Conservation (phyloP, 2,329 filamentous ascomycete genomes). For the Eurotiales sp. region DNA sequence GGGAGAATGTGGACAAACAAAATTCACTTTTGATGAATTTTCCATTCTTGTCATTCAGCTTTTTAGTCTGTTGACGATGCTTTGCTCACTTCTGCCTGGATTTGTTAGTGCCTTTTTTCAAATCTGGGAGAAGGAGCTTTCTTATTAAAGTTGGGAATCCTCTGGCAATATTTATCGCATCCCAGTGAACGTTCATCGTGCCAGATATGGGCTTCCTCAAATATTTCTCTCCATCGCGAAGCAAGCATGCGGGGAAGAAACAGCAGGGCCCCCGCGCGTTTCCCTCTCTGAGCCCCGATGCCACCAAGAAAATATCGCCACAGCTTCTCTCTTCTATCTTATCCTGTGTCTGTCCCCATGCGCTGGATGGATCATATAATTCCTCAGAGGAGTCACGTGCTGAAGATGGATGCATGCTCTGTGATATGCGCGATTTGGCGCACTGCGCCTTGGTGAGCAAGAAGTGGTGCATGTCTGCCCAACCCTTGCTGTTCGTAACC, state of each 20-base stretch:
- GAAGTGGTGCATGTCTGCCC: constrained; percentile 63
- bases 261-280: not conserved
- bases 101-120: too few relatives aligned
- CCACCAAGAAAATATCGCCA: constrained; percentile 57
- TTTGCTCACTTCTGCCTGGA: too few relatives aligned
- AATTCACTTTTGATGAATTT: too few relatives aligned
- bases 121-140: too few relatives aligned
- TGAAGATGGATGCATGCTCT: constrained; percentile 84
- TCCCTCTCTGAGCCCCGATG: constrained; percentile 21
- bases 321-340: constrained; percentile 76
- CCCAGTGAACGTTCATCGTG: not conserved
- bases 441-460: constrained; percentile 72
- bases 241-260: constrained; percentile 5
- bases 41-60: too few relatives aligned
- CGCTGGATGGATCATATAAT: constrained; percentile 71
- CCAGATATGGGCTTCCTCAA: constrained; percentile 7
- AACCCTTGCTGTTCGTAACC: constrained; percentile 58
- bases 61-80: too few relatives aligned
- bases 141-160: not conserved
- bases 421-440: constrained; percentile 83
- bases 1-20: too few relatives aligned
- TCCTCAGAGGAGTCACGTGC: constrained; percentile 76
- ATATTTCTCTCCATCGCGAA: constrained; percentile 3
- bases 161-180: not conserved
- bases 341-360: constrained; percentile 76